Base-by-base conservation (phyloP, 768 basidiomycete genomes). In the Suillus tomentosus region DNA sequence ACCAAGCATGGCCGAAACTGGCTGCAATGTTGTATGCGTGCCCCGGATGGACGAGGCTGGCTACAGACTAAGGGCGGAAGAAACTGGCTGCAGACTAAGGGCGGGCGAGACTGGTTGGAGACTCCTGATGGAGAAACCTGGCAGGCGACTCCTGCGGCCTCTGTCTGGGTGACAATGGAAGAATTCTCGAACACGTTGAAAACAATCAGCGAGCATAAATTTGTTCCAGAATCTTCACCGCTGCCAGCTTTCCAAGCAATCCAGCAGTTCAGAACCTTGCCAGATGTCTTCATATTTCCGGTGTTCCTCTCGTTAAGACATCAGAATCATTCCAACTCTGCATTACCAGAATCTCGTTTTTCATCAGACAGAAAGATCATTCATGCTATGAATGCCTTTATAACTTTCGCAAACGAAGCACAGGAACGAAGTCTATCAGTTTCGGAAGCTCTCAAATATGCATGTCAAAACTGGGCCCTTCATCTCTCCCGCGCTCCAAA, bases 401-500 rank as follows among this genome's bases (percentile, higher is more conserved):
- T 10, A 10, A 19, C 17, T 53, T 53, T 53, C 17, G 51, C 51
- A 53, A 31, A 31, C 8, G 27, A 31, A 31, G 27, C 17, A 19
- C 27, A 3, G 17, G 27, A 53, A 31, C 51, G 51, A 53, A 31
- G 27, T 53, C 17, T 1, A 19, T 31, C 51, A 10, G 15, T 24
- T 17, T 53, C 27, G 5, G 51, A 53, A 8, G 51, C 51, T 31
- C 51, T 53, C 15, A 53, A 53, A 17, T 53, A 53, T 31, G 51
- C 51, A 19, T 53, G 51, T 53, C 51, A 53, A 53, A 31, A 53
- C 17, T 53, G 51, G 51, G 51, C 51, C 8, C 17, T 53, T 31
- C 51, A 53, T 31, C 51, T 53, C 51, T 53, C 22, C 8, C 8
- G 17, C 9, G 4, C 51, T 53, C 51, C 27, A 11, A 53, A 31